Conservation (phyloP, 2,329 filamentous ascomycete genomes). For the Fusarium proliferatum region DNA sequence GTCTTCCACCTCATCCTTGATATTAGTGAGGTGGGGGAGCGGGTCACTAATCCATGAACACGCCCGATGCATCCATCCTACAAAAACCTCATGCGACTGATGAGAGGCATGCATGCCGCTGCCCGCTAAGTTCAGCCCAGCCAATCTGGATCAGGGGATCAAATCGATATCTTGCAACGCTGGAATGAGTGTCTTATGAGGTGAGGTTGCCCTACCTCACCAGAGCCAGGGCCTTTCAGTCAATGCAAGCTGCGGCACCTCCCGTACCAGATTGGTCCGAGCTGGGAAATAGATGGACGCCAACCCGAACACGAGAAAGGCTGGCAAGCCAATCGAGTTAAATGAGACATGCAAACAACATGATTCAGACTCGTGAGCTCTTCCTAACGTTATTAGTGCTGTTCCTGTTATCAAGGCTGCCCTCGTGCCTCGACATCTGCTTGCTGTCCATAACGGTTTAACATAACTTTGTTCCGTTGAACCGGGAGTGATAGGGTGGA, state of each 20-base stretch:
- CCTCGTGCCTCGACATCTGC: not conserved
- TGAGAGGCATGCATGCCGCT: not conserved
- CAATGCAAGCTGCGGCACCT: constrained; percentile 29
- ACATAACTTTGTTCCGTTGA: constrained; percentile 13
- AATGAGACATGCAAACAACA: constrained; percentile 29
- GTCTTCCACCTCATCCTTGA: constrained; percentile 18
- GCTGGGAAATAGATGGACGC: constrained; percentile 13
- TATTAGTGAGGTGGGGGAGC: constrained; percentile 33
- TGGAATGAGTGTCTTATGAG: constrained; percentile 20
- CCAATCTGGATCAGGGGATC: not conserved
- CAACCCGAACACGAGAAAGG: constrained; percentile 37
- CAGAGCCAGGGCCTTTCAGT: not conserved
- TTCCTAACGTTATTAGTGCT: not conserved
- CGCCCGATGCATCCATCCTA: constrained; percentile 11
- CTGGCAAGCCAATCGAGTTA: constrained; percentile 29
- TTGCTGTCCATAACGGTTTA: constrained; percentile 12
- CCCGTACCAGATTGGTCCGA: constrained; percentile 25
- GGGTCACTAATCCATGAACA: constrained; percentile 14
- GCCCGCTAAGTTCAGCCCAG: constrained; percentile 5
- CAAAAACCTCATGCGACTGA: constrained; percentile 11
- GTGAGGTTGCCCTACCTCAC: not conserved
- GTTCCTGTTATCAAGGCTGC: constrained; percentile 3
- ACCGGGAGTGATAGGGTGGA: constrained; percentile 4
- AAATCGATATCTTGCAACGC: constrained; percentile 1
- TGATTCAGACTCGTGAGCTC: constrained; percentile 28